These are phyloP conservation scores for Seminavis robusta DNA, from an alignment of 108 stramenopile genomes.

Conservation along the genomic window DNA sequence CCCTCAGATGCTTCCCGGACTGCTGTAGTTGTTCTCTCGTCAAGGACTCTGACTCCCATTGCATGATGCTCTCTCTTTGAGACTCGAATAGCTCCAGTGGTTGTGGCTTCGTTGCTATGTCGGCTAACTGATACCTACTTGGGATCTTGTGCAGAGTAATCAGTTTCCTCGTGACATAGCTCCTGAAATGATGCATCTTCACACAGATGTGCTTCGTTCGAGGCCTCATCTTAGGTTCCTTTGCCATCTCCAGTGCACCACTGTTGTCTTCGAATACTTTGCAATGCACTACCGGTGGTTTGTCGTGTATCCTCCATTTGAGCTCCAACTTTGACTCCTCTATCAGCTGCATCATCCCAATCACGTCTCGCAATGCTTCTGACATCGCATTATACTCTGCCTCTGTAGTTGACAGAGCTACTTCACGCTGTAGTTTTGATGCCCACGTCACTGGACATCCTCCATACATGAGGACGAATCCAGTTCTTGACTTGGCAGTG, in stretches of 20 bases:
- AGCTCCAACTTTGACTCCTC: constrained; percentile 9
- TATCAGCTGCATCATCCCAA: constrained; percentile 16
- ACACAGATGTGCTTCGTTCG: constrained; percentile 34
- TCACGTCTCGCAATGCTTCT: constrained; percentile 12
- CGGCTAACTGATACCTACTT: constrained; percentile 24
- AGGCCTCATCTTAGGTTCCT: constrained; percentile 15
- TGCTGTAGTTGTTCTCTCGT: too few species aligned
- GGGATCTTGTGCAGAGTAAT: constrained; percentile 15
- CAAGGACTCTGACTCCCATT: constrained; percentile 26
- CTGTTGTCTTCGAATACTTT: constrained; percentile 31
- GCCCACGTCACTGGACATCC: constrained; percentile 36
- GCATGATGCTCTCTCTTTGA: constrained; percentile 5
- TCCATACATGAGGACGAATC: neutral
- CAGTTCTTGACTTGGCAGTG: constrained; percentile 22
- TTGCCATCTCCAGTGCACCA: constrained; percentile 22
- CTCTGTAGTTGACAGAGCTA: constrained; percentile 39
- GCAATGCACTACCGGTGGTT: constrained; percentile 6
- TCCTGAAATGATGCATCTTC: constrained; percentile 21
- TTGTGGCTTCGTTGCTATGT: constrained; percentile 33
- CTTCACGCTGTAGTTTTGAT: constrained; percentile 32
- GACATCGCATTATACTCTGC: constrained; percentile 39
- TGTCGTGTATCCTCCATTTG: neutral
- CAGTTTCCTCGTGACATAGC: neutral
- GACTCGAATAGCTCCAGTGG: constrained; percentile 7
- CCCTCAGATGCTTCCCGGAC: too few species aligned